Evolutionary conservation across 108 stramenopile genomes (phyloP).

Genomic region (Seminavis robusta): DNA sequence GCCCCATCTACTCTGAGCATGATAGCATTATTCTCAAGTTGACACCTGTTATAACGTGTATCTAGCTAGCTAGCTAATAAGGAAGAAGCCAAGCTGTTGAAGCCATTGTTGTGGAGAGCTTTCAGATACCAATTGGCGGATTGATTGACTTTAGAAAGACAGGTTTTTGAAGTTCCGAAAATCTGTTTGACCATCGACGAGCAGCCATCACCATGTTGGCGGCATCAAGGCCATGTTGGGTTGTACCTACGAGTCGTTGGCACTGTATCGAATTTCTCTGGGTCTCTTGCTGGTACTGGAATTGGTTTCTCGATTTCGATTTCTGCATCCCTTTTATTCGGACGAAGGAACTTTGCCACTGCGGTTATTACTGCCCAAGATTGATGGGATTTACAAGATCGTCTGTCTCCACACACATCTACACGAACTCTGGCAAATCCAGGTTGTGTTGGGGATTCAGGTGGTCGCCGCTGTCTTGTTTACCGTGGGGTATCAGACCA

Average conservation of each 20-base stretch:
- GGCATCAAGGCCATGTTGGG: conserved; percentile 30
- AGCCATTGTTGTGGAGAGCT: too few relatives aligned
- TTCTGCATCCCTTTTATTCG: conserved; percentile 73
- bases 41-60: too few relatives aligned
- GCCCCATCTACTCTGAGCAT: too few relatives aligned
- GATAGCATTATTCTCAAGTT: too few relatives aligned
- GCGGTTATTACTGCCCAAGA: conserved; percentile 53
- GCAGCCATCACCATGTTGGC: too few relatives aligned
- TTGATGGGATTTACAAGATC: conserved; percentile 60
- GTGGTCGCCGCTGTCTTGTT: conserved; percentile 52
- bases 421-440: conserved; percentile 56
- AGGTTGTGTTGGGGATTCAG: conserved; percentile 55
- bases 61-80: too few relatives aligned
- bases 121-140: too few relatives aligned
- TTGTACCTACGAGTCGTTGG: conserved; percentile 52
- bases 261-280: conserved; percentile 64
- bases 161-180: too few relatives aligned
- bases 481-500: conserved; percentile 56
- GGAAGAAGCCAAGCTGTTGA: too few relatives aligned
- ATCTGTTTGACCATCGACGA: too few relatives aligned
- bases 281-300: conserved; percentile 61
- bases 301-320: conserved; percentile 61
- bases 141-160: too few relatives aligned
- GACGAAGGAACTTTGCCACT: conserved; percentile 80
- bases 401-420: conserved; percentile 76